Conservation (phyloP, 2,329 filamentous ascomycete species). For the Immersiporthe knoxdaviesiana region DNA sequence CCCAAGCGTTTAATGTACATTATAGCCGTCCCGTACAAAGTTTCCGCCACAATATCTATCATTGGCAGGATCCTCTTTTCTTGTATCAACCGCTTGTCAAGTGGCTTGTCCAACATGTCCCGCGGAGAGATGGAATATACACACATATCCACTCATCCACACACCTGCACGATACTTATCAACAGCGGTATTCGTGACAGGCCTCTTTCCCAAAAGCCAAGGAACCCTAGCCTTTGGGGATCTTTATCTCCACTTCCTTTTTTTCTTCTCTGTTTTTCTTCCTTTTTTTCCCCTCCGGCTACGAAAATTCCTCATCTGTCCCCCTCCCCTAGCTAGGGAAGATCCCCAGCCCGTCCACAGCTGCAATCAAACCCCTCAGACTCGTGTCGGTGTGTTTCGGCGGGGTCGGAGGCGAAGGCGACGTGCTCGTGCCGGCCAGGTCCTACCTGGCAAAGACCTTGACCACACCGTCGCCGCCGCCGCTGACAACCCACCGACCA, state of each 20-base stretch:
- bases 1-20: conserved; percentile 9
- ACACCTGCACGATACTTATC: background rate
- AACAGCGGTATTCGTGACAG: background rate
- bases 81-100: background rate
- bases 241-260: background rate
- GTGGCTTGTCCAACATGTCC: conserved; percentile 6
- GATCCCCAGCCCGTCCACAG: background rate
- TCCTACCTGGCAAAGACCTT: conserved; percentile 77
- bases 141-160: too few relatives aligned
- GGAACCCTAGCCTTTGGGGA: background rate
- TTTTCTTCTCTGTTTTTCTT: too few relatives aligned
- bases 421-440: conserved; percentile 11
- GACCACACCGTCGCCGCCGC: conserved; percentile 91
- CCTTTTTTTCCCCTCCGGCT: background rate
- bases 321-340: conserved; percentile 4
- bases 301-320: background rate
- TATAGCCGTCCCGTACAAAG: background rate
- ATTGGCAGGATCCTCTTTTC: background rate
- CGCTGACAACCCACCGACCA: conserved; percentile 91
- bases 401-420: conserved; percentile 19
- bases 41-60: background rate
- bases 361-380: background rate
- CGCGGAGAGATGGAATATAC: background rate
- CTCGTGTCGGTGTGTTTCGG: conserved; percentile 19
- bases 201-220: background rate